Evolutionary conservation across 257 asterid genomes (phyloP).

Genomic region (Petunia axillaris): DNA sequence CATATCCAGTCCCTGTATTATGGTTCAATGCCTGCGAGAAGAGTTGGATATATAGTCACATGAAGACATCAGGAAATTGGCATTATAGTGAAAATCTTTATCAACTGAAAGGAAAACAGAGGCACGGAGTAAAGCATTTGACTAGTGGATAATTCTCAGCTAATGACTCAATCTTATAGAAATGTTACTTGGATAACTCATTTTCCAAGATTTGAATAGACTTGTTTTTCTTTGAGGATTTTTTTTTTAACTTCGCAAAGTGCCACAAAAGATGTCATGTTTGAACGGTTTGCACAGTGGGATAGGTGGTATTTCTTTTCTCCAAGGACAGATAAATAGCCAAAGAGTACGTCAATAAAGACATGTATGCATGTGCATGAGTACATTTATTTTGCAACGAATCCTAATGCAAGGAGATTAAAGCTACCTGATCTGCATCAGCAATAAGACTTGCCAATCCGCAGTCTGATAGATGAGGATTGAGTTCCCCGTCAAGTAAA

Average conservation of each 20-base stretch:
- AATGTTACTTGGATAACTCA: too few relatives aligned
- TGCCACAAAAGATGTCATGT: too few relatives aligned
- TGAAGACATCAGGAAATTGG: slow-evolving; percentile 1
- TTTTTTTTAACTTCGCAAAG: too few relatives aligned
- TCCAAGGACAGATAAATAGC: not conserved
- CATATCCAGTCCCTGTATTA: slow-evolving; percentile 64
- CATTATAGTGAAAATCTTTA: slow-evolving; percentile 2
- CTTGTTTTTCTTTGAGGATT: too few relatives aligned
- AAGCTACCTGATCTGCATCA: slow-evolving; percentile 75
- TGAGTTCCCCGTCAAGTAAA: slow-evolving; percentile 83
- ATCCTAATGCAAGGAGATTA: not conserved
- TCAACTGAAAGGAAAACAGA: not conserved
- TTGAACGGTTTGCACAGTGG: too few relatives aligned
- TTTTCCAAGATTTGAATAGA: too few relatives aligned
- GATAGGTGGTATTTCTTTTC: not conserved
- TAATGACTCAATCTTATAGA: not conserved
- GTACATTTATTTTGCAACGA: not conserved
- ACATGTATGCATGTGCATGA: not conserved
- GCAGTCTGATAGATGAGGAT: slow-evolving; percentile 91
- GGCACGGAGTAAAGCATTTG: not conserved
- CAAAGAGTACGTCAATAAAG: slow-evolving; percentile 9
- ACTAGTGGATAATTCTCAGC: slow-evolving; percentile 7
- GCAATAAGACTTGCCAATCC: slow-evolving; percentile 75
- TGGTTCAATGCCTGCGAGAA: slow-evolving; percentile 51
- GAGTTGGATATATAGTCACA: not conserved